phyloP scores from a whole-genome alignment of 257 asterid species.

The Solanum etuberosum region DNA sequence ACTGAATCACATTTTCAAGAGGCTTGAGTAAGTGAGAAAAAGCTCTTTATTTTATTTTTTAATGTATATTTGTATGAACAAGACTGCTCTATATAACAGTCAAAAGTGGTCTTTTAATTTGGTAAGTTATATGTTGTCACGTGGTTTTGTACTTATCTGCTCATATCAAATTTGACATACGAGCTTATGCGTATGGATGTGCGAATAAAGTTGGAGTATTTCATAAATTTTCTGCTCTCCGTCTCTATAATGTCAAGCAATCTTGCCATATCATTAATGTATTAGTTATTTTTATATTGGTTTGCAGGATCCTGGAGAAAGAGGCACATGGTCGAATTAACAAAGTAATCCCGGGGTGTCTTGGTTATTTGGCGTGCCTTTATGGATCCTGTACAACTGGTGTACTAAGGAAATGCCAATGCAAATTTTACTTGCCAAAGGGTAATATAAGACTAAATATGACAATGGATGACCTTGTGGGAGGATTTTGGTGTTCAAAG shows the following conservation, averaged over 20 bases:
- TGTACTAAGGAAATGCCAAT: conserved; percentile 19
- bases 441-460: conserved; percentile 27
- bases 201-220: not conserved
- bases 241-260: not conserved
- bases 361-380: conserved; percentile 83
- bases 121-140: not conserved
- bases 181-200: not conserved
- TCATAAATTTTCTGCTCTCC: not conserved
- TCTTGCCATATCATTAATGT: not conserved
- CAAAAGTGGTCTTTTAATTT: not conserved
- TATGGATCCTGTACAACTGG: conserved; percentile 42
- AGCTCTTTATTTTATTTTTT: not conserved
- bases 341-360: conserved; percentile 53
- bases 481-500: conserved; percentile 76
- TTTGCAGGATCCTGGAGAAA: conserved; percentile 48
- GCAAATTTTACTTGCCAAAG: conserved; percentile 49
- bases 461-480: conserved; percentile 29
- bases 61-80: not conserved
- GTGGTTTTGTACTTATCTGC: not conserved
- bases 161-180: not conserved
- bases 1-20: conserved; percentile 56
- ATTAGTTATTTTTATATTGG: not conserved
- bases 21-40: conserved; percentile 71
- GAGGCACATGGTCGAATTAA: conserved; percentile 53
- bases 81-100: not conserved